Base-by-base conservation (phyloP, 2,329 filamentous ascomycete genomes). In the Trematosphaeria pertusa region DNA sequence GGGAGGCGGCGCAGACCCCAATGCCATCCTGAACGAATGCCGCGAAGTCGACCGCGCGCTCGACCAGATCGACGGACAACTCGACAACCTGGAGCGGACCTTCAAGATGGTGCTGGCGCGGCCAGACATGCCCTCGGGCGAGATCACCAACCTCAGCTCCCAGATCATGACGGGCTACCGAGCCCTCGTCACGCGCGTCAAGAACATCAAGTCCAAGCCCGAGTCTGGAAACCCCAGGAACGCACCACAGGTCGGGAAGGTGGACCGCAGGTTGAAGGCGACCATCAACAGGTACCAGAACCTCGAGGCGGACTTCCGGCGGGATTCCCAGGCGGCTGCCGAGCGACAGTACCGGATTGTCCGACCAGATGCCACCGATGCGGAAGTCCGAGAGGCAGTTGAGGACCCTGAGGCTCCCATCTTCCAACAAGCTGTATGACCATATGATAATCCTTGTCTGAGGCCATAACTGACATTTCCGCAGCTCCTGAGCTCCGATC, bases 341-440 rank as follows among this genome's bases (percentile, higher is more conserved):
- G 88, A 86, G 57, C 84, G 94, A 44, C 91, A 97, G 71, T 96
- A 95, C 75, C 84, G 88, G 48, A 97, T 97, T 68, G 92, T 94
- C 44, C 83, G 86, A 55, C 89, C 91, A 17, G 86, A 96, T 47
- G 90, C 90, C 3, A 82, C 84, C 20, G 89, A 94, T 43, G 78
- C 81, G 33, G 91, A 97, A 71, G 84, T 97, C 20, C 81, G 82
- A 48, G 83, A 87, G 46, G 91, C 89, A 12, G 87, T 92, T 0
- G 85, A 93, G 64, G 85, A 90, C 51, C 59, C 81, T 76, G 82
- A 87, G 56, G 84, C 86, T 42, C 90, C 95, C 72, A 87, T 96
- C 58, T 97, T 97, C 76, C 86, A 87, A 67, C 89, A 95, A 72
- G 89, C 91, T 46, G 78, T 80, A 74, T 36, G 28, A 12, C 34